Evolutionary conservation across 176 grass and related monocot genomes (phyloP), one percentile per base, ranked within the genome.

Genomic region (Tillandsia leiboldiana): DNA sequence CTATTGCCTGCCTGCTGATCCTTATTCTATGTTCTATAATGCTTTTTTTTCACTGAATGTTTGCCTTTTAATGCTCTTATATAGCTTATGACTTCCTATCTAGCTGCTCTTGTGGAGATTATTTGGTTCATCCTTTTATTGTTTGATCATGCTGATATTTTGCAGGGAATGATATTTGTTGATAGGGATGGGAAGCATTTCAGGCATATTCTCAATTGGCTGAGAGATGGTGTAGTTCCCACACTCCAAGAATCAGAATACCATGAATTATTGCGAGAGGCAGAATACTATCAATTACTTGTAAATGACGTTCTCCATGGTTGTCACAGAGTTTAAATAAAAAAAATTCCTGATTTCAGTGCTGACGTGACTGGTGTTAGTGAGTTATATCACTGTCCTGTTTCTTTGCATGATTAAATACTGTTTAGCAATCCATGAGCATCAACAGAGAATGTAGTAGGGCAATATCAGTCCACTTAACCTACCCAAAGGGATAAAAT

Each of bases 151-250:
- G 11, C 27, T 51, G 11, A 26, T 52, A 26, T 27, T 26, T 70
- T 79, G 75, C 83, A 96, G 92, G 92, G 88, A 64, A 84, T 59
- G 71, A 77, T 96, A 27, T 96, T 96, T 73, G 82, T 92, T 53
- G 92, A 96, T 81, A 83, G 92, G 78, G 92, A 96, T 65, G 88
- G 92, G 64, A 87, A 91, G 77, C 80, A 91, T 63, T 96, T 96
- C 73, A 84, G 88, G 67, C 86, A 96, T 79, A 77, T 96, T 17
- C 82, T 96, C 53, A 96, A 92, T 65, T 96, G 92, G 88, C 83
- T 96, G 17, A 78, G 92, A 77, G 88, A 96, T 68, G 88, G 86
- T 13, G 73, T 72, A 51, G 70, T 89, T 68, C 86, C 86, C 1
- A 51, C 20, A 52, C 76, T 96, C 23, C 83, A 85, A 9, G 86